phyloP scores from a whole-genome alignment of 495 filamentous ascomycete genomes.

The Penicillium paradoxum region DNA sequence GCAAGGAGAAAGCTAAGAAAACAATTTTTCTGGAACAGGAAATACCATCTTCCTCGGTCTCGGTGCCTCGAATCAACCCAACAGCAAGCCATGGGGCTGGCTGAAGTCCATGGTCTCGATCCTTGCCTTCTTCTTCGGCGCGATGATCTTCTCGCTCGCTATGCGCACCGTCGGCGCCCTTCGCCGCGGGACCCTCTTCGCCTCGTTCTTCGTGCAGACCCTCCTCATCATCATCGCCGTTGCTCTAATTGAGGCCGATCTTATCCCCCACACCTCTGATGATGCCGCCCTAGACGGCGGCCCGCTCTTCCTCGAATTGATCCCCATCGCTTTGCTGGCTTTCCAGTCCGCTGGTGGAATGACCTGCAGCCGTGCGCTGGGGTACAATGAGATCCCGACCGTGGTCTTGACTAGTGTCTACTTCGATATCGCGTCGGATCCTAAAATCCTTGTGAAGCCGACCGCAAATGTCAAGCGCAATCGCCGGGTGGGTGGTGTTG shows the following conservation, averaged over 20 bases:
- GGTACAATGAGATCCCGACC: constrained; percentile 65
- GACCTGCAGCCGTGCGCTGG: constrained; percentile 56
- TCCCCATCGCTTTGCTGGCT: constrained; percentile 59
- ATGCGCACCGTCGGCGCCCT: constrained; percentile 33
- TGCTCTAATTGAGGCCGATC: constrained; percentile 48
- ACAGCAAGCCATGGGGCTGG: constrained; percentile 53
- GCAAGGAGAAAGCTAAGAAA: neutral
- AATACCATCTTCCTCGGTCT: constrained; percentile 66
- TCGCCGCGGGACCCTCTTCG: constrained; percentile 49
- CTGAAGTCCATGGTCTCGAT: constrained; percentile 61
- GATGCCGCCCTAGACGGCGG: constrained; percentile 26
- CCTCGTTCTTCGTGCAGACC: constrained; percentile 56
- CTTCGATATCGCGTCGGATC: constrained; percentile 61
- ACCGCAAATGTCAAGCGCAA: constrained; percentile 59
- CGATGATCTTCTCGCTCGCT: constrained; percentile 41
- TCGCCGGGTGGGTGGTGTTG: constrained; percentile 52
- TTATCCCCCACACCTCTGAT: constrained; percentile 39
- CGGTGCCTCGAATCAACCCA: constrained; percentile 50
- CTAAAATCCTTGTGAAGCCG: constrained; percentile 42
- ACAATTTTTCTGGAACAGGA: constrained; percentile 28
- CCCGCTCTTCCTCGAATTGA: constrained; percentile 42
- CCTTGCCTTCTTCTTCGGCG: constrained; percentile 50
- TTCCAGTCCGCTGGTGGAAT: constrained; percentile 71
- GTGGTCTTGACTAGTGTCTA: constrained; percentile 70
- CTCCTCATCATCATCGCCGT: constrained; percentile 53